These are phyloP conservation scores for Cucurbita ficifolia DNA, from an alignment of 306 rosid genomes.

Conservation along the genomic window DNA sequence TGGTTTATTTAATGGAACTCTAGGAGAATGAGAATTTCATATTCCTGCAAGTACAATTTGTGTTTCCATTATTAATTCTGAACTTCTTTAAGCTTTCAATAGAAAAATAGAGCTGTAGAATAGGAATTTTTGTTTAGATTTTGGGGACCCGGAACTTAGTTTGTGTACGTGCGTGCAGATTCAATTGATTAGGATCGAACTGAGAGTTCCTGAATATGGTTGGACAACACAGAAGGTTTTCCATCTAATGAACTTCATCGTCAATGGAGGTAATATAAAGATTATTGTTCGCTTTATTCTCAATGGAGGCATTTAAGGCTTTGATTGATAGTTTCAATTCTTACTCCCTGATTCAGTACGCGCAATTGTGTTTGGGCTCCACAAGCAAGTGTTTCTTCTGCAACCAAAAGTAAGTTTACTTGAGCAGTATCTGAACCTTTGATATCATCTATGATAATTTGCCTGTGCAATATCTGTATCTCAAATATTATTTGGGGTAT, in stretches of 20 bases:
- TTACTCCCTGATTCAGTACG: constrained; percentile 46
- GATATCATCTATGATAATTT: not conserved
- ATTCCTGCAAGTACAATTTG: not conserved
- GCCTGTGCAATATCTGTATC: not conserved
- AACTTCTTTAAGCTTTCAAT: not conserved
- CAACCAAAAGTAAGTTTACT: constrained; percentile 50
- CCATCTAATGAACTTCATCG: constrained; percentile 90
- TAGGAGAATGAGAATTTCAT: not conserved
- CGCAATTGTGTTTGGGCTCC: constrained; percentile 83
- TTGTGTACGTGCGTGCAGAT: constrained; percentile 23
- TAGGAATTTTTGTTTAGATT: not conserved
- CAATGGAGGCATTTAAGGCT: not conserved
- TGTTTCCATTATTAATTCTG: too few species aligned
- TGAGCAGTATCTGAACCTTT: not conserved
- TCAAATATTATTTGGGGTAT: not conserved
- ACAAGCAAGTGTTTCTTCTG: constrained; percentile 49
- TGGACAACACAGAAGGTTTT: constrained; percentile 98
- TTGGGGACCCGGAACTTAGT: not conserved
- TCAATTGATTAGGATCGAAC: constrained; percentile 80
- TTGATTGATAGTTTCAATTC: not conserved
- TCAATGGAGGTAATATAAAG: constrained; percentile 56
- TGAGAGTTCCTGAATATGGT: constrained; percentile 90
- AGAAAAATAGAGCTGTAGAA: not conserved
- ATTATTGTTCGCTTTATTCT: not conserved
- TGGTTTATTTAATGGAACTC: not conserved